A percentile compares a stretch with the other conserved stretches of the same genome.
Conservation (phyloP, 169 alveolate species). For the Babesia gibsoni region DNA sequence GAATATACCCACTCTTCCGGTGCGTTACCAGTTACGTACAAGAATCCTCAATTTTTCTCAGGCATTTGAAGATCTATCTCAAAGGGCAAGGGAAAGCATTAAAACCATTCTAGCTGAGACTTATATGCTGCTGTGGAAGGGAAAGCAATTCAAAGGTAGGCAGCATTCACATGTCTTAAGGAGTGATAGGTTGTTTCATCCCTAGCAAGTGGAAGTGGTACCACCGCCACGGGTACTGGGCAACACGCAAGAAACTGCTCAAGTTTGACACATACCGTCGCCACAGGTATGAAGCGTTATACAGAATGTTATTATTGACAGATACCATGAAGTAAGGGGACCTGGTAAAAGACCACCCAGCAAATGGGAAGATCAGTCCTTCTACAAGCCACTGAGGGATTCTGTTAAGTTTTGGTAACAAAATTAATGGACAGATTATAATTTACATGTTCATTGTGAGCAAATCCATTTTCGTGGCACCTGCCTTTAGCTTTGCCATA, state of each 20-base stretch:
- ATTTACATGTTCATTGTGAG: not conserved
- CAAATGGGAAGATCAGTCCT: slow-evolving; percentile 77
- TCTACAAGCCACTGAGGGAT: slow-evolving; percentile 74
- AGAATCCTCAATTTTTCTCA: too few relatives aligned
- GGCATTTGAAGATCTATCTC: not conserved
- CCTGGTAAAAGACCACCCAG: slow-evolving; percentile 72
- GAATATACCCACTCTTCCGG: too few relatives aligned
- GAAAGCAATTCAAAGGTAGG: slow-evolving; percentile 22
- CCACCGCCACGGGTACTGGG: slow-evolving; percentile 88
- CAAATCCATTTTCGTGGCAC: slow-evolving; percentile 29
- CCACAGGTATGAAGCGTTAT: slow-evolving; percentile 65
- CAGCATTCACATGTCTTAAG: not conserved
- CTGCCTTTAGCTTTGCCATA: slow-evolving; percentile 57
- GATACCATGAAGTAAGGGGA: slow-evolving; percentile 85
- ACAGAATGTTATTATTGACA: not conserved
- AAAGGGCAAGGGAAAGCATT: not conserved
- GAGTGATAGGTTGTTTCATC: slow-evolving; percentile 25
- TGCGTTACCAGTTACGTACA: too few relatives aligned
- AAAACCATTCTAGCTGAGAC: not conserved
- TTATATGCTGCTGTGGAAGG: slow-evolving; percentile 17
- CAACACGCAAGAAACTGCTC: slow-evolving; percentile 81
- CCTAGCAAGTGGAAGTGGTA: slow-evolving; percentile 87
- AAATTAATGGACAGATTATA: not conserved
- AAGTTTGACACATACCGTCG: slow-evolving; percentile 79
- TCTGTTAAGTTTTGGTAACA: slow-evolving; percentile 75